Evolutionary conservation across 1,284 basidiomycete species (phyloP).

Genomic region (Ceratobasidium sp.): DNA sequence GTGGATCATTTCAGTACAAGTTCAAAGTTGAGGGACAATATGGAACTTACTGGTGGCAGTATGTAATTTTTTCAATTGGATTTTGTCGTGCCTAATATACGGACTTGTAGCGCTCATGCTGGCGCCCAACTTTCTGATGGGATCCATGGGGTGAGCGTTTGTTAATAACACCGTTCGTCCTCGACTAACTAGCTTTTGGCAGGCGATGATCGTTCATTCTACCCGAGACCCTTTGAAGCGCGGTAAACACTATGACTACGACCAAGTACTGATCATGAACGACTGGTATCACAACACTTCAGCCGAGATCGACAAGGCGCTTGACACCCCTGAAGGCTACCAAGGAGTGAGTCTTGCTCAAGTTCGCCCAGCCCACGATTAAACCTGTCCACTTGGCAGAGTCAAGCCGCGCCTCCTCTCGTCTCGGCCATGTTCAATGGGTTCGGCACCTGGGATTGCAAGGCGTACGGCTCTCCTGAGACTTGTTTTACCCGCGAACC

Average conservation of each 20-base stretch:
- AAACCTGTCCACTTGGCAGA: not conserved
- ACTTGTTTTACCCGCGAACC: conserved; percentile 55
- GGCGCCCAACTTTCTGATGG: conserved; percentile 34
- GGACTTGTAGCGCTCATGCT: conserved; percentile 37
- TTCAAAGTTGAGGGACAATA: conserved; percentile 56
- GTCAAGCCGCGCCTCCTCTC: conserved; percentile 27
- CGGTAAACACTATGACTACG: conserved; percentile 58
- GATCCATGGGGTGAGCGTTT: conserved; percentile 51
- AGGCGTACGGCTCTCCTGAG: conserved; percentile 50
- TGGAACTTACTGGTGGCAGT: conserved; percentile 60
- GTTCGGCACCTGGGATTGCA: conserved; percentile 21
- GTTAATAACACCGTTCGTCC: too few species aligned
- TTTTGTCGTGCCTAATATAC: not conserved
- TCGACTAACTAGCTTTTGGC: not conserved
- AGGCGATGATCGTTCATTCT: conserved; percentile 60
- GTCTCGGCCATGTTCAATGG: conserved; percentile 28
- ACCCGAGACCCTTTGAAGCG: conserved; percentile 53
- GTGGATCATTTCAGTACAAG: conserved; percentile 65
- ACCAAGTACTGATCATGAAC: conserved; percentile 58
- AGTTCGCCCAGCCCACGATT: too few species aligned
- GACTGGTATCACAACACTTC: conserved; percentile 60
- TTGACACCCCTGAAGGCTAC: conserved; percentile 57
- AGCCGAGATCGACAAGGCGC: conserved; percentile 54
- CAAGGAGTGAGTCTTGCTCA: conserved; percentile 39
- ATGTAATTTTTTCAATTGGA: conserved; percentile 46